Percentiles rank a stretch among this genome's conserved stretches.
These are phyloP conservation scores for Arctium minus DNA, from an alignment of 129 eudicot genomes.

Conservation along the genomic window DNA sequence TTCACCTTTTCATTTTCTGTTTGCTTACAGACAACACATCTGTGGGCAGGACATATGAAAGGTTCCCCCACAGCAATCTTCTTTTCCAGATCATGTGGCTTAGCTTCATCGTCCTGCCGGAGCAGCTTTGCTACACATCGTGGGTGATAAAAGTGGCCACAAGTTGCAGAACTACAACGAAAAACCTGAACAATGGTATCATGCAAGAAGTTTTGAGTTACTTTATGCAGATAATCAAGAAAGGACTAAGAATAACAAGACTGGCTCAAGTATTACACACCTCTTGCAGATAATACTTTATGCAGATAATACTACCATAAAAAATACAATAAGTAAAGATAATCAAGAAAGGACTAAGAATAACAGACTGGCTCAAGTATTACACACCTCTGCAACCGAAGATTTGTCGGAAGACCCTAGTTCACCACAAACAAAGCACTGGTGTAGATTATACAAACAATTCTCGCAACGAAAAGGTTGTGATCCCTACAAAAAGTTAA, in stretches of 20 bases:
- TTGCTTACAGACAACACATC: constrained; percentile 61
- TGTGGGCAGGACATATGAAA: constrained; percentile 81
- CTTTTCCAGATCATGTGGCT: constrained; percentile 32
- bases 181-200: constrained; percentile 53
- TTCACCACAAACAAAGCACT: constrained; percentile 68
- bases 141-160: constrained; percentile 92
- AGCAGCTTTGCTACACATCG: constrained; percentile 73
- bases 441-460: constrained; percentile 62
- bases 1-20: constrained; percentile 42
- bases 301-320: no score
- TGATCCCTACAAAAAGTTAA: constrained; percentile 40
- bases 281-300: constrained; percentile 19
- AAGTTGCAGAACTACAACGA: constrained; percentile 76
- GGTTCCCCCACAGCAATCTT: constrained; percentile 67
- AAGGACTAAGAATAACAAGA: background rate
- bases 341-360: background rate
- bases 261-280: constrained; percentile 27
- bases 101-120: constrained; percentile 33
- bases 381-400: constrained; percentile 54
- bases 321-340: background rate
- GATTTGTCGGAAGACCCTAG: constrained; percentile 71
- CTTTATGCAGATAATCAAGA: background rate
- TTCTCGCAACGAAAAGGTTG: constrained; percentile 50
- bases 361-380: background rate
- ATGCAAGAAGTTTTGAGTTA: background rate